Evolutionary conservation across 805 yeast genomes (phyloP).

Genomic region (Cyberlindnera euphorbiiphila): DNA sequence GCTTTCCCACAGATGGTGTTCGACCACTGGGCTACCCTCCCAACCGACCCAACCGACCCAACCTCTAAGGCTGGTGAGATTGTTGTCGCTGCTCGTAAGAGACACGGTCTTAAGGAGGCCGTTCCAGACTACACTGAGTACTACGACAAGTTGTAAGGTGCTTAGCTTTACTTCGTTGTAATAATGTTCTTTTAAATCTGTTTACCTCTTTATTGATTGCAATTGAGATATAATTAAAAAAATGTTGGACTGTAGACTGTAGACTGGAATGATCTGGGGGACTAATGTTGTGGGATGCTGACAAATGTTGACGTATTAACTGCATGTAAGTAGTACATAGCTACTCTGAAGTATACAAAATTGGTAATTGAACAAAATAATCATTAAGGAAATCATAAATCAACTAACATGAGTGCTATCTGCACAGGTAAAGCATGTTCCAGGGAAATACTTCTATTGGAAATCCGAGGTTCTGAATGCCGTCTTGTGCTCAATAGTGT

Average conservation of each 20-base stretch:
- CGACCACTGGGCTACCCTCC: conserved; percentile 94
- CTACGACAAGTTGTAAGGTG: conserved; percentile 78
- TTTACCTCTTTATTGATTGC: conserved; percentile 2
- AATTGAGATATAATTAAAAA: conserved; percentile 14
- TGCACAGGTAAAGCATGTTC: too few relatives aligned
- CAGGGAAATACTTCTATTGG: too few relatives aligned
- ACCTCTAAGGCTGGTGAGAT: conserved; percentile 65
- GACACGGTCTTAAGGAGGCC: conserved; percentile 94
- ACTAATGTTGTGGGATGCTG: too few relatives aligned
- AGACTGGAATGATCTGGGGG: neutral
- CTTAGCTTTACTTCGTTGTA: conserved; percentile 2
- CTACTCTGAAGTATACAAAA: too few relatives aligned
- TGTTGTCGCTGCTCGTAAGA: conserved; percentile 73
- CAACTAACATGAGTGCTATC: too few relatives aligned
- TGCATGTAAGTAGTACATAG: too few relatives aligned
- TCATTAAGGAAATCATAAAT: too few relatives aligned
- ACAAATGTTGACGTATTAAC: too few relatives aligned
- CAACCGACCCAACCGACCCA: conserved; percentile 92
- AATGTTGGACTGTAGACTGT: neutral
- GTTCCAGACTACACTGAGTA: conserved; percentile 99
- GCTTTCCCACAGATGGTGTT: conserved; percentile 99
- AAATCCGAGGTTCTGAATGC: neutral
- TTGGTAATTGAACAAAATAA: too few relatives aligned
- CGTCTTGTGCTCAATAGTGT: neutral
- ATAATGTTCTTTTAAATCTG: conserved; percentile 6